These are phyloP conservation scores for Cydonia oblonga DNA, from an alignment of 331 rosid species.

Conservation along the genomic window DNA sequence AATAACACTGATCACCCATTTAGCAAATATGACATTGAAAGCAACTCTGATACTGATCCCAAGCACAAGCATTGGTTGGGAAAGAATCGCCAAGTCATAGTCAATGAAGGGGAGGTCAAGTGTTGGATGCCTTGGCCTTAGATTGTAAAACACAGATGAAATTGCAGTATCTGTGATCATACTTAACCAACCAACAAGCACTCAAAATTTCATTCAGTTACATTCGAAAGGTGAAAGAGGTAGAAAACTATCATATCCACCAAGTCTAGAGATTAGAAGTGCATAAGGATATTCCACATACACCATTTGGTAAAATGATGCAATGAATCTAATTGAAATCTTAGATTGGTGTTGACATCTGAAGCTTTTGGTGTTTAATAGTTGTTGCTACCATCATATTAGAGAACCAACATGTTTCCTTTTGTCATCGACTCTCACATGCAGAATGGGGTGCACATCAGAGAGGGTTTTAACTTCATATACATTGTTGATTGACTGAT, in stretches of 20 bases:
- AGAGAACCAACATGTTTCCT: not conserved
- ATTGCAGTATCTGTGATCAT: constrained; percentile 29
- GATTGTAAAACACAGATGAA: constrained; percentile 23
- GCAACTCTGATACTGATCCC: constrained; percentile 30
- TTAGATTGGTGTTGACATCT: not conserved
- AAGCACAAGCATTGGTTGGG: constrained; percentile 30
- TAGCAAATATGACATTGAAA: constrained; percentile 25
- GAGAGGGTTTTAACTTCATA: not conserved
- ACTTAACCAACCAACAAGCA: constrained; percentile 4
- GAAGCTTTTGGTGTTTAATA: not conserved
- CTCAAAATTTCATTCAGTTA: not conserved
- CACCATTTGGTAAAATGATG: not conserved
- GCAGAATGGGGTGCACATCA: not conserved
- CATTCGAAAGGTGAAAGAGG: not conserved
- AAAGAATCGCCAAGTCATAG: constrained; percentile 24
- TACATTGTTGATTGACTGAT: not conserved
- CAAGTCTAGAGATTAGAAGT: not conserved
- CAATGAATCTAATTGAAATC: not conserved
- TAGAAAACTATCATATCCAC: not conserved
- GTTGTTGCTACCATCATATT: not conserved
- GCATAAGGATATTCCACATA: not conserved
- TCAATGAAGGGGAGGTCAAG: constrained; percentile 26
- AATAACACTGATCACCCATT: constrained; percentile 28
- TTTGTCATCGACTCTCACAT: not conserved
- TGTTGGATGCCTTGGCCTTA: constrained; percentile 27